Conservation (phyloP, 176 grass and related monocot genomes). For the Oropetium thomaeum region DNA sequence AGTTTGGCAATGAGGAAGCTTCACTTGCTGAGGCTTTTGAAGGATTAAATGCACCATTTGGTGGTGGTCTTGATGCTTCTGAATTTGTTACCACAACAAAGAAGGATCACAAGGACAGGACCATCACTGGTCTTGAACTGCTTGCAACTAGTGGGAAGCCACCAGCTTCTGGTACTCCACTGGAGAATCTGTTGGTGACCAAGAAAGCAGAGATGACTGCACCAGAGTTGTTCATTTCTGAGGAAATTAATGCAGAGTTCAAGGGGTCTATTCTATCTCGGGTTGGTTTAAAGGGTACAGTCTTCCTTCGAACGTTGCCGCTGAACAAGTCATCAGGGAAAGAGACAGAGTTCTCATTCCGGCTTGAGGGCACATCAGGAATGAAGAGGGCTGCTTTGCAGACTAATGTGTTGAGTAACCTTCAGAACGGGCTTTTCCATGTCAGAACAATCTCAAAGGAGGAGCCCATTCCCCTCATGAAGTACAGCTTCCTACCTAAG, state of each 20-base stretch:
- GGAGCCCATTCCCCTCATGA: constrained; percentile 82
- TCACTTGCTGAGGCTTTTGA: constrained; percentile 89
- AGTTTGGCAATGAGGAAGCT: constrained; percentile 89
- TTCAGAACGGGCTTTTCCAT: constrained; percentile 76
- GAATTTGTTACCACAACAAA: constrained; percentile 94
- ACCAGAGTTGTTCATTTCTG: constrained; percentile 74
- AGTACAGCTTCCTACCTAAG: constrained; percentile 79
- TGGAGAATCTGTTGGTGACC: constrained; percentile 73
- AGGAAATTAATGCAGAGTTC: constrained; percentile 94
- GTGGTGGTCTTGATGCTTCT: constrained; percentile 93
- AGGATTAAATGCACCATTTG: constrained; percentile 91
- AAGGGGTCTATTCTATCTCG: constrained; percentile 78
- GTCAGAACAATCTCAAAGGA: constrained; percentile 70
- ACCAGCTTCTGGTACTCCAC: constrained; percentile 32
- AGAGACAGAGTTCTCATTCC: constrained; percentile 95
- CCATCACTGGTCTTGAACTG: constrained; percentile 76
- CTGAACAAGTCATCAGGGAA: constrained; percentile 72
- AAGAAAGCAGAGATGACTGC: constrained; percentile 73
- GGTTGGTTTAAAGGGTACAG: constrained; percentile 80
- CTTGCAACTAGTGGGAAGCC: constrained; percentile 54
- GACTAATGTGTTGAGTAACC: constrained; percentile 65
- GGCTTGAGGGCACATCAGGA: constrained; percentile 73
- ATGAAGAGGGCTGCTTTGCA: constrained; percentile 87
- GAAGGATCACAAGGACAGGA: constrained; percentile 64
- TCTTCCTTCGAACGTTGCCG: constrained; percentile 74